Evolutionary conservation across 2,329 filamentous ascomycete genomes (phyloP).

Genomic region (Colletotrichum lindemuthianum): DNA sequence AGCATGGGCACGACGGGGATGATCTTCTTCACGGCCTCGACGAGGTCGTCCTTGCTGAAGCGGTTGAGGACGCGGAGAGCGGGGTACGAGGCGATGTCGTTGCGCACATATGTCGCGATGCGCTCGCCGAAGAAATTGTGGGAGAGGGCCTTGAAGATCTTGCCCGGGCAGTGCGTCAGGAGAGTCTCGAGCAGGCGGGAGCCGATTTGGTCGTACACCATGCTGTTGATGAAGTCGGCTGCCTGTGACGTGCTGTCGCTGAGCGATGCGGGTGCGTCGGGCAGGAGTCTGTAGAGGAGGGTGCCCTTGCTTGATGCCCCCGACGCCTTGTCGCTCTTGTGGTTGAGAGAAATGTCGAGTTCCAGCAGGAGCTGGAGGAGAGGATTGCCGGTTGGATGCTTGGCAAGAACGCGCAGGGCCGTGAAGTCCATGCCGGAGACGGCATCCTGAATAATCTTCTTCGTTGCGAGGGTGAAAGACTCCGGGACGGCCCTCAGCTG

Average conservation of each 20-base stretch:
- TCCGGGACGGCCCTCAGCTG: slow-evolving; percentile 73
- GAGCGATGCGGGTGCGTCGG: slow-evolving; percentile 77
- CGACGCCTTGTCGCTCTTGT: slow-evolving; percentile 71
- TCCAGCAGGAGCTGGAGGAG: slow-evolving; percentile 91
- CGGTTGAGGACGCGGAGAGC: slow-evolving; percentile 85
- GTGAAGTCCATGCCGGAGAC: slow-evolving; percentile 80
- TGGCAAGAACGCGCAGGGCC: slow-evolving; percentile 84
- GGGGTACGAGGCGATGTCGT: slow-evolving; percentile 90
- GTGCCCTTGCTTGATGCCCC: slow-evolving; percentile 52
- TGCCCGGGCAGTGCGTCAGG: slow-evolving; percentile 81
- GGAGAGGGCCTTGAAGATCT: slow-evolving; percentile 90
- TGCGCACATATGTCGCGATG: slow-evolving; percentile 83
- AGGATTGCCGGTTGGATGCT: slow-evolving; percentile 90
- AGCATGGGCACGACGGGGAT: slow-evolving; percentile 77
- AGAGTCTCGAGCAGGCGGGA: slow-evolving; percentile 91
- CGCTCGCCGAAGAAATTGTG: slow-evolving; percentile 81
- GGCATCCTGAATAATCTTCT: slow-evolving; percentile 84
- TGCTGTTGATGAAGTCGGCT: slow-evolving; percentile 80
- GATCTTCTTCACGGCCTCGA: slow-evolving; percentile 76
- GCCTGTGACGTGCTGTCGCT: slow-evolving; percentile 78
- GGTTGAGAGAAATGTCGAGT: slow-evolving; percentile 81
- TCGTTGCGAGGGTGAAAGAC: slow-evolving; percentile 79
- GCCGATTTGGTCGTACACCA: slow-evolving; percentile 90
- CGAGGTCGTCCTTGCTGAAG: slow-evolving; percentile 86
- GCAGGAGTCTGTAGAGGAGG: slow-evolving; percentile 80